Base-by-base conservation (phyloP, 441 rosid genomes). In the Croton setiger region DNA sequence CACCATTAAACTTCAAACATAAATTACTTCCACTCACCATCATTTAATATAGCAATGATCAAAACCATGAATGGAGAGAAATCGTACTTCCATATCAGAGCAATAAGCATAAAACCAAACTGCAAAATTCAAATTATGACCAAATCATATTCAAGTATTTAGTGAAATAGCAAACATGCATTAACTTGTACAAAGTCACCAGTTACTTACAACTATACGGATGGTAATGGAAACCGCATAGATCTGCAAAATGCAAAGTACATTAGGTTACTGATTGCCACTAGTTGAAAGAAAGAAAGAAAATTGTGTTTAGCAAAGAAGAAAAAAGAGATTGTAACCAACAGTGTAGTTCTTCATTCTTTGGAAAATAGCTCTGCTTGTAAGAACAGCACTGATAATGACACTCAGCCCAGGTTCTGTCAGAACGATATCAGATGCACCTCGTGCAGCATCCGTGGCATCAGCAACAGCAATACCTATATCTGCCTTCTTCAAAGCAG, bases 21-120 rank as follows among this genome's bases (percentile, higher is more conserved):
- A 27, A 27, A 27, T 27, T 27, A 27, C 31, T 27, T 27, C 31
- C 31, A 27, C 96, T 80, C 65, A 93, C 97, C 98, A 17, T 94
- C 98, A 77, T 94, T 94, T 60, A 94, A 80, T 71, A 94, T 92
- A 63, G 97, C 98, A 77, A 94, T 94, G 74, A 94, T 94, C 89
- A 94, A 75, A 82, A 92, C 89, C 97, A 94, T 89, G 84, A 94
- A 91, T 5, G 97, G 97, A 17, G 98, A 86, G 79, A 94, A 92
- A 79, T 94, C 97, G 15, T 74, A 91, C 85, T 87, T 86, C 97
- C 97, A 94, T 78, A 94, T 88, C 71, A 91, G 75, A 69, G 98
- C 98, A 74, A 94, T 91, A 59, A 94, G 69, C 96, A 94, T 68
- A 81, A 94, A 94, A 27, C 98, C 97, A 63, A 90, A 85, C 98